Evolutionary conservation across 257 asterid genomes (phyloP), one percentile per base, ranked within the genome.

Genomic region (Solanum megistacrolobum): DNA sequence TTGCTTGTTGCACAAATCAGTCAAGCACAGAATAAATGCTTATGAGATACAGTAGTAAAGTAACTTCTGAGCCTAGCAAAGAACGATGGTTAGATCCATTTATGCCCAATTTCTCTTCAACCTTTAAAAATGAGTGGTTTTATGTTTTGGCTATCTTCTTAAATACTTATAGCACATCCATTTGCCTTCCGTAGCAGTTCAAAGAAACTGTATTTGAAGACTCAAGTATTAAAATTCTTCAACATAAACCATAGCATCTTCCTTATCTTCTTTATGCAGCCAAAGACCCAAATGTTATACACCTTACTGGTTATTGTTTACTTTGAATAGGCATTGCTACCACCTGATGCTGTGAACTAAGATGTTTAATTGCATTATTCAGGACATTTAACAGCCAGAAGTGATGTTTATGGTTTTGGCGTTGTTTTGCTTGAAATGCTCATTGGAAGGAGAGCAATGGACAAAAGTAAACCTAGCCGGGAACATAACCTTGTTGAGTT

Each of bases 401-500:
- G 98, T 87, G 99, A 97, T 74, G 97, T 96, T 21, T 96, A 97
- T 85, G 98, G 98, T 12, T 97, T 95, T 88, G 99, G 99, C 87
- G 98, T 97, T 0, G 98, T 97, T 55, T 86, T 97, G 88, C 99
- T 96, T 25, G 99, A 97, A 90, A 94, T 97, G 98, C 95, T 96
- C 14, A 91, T 94, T 27, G 99, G 99, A 16, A 91, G 98, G 79
- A 93, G 95, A 87, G 98, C 99, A 7, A 92, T 96, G 99, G 99
- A 97, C 65, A 96, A 95, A 88, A 95, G 97, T 91, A 82, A 97
- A 93, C 99, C 98, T 73, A 93, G 98, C 92, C 90, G 95, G 76
- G 98, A 96, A 92, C 98, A 94, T 88, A 97, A 94, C 88, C 98
- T 97, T 9, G 98, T 97, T 5, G 98, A 96, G 92, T 97, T 95